phyloP scores from a whole-genome alignment of 768 basidiomycete genomes.

The Xerocomus brunneocitrinus region DNA sequence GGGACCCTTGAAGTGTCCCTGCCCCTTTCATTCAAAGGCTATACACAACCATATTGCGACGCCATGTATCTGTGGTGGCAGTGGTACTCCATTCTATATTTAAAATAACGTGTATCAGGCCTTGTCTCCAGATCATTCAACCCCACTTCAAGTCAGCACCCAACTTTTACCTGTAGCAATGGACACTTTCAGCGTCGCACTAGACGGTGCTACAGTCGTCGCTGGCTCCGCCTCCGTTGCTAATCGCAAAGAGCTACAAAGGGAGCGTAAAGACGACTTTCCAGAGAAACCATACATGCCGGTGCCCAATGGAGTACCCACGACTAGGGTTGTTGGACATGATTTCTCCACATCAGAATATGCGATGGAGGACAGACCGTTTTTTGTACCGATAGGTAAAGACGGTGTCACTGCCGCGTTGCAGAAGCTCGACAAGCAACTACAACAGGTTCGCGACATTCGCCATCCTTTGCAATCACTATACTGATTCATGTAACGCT shows the following conservation, averaged over 20 bases:
- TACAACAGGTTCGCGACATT: constrained; percentile 34
- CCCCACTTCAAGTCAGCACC: not conserved
- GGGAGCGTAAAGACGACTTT: constrained; percentile 17
- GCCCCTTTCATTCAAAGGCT: not conserved
- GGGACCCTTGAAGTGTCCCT: no score
- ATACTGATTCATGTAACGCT: constrained; percentile 2
- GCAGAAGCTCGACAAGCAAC: constrained; percentile 61
- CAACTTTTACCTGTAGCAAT: constrained; percentile 7
- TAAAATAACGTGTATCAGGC: not conserved
- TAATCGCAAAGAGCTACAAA: constrained; percentile 23
- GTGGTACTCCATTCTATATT: not conserved
- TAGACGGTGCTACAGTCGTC: constrained; percentile 44
- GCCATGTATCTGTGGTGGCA: not conserved
- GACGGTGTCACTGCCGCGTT: constrained; percentile 67
- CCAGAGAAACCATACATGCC: constrained; percentile 18
- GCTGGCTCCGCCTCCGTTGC: constrained; percentile 32
- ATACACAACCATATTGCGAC: not conserved
- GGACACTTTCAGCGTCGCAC: constrained; percentile 33
- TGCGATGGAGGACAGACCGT: constrained; percentile 54
- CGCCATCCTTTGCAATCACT: not conserved
- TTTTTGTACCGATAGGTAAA: constrained; percentile 65
- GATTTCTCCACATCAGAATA: constrained; percentile 50
- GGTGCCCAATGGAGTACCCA: constrained; percentile 9
- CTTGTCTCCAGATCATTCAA: not conserved
- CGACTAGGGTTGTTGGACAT: constrained; percentile 17